phyloP scores from a whole-genome alignment of 1,139 yeast species.

The Debaryomyces robertsiae region DNA sequence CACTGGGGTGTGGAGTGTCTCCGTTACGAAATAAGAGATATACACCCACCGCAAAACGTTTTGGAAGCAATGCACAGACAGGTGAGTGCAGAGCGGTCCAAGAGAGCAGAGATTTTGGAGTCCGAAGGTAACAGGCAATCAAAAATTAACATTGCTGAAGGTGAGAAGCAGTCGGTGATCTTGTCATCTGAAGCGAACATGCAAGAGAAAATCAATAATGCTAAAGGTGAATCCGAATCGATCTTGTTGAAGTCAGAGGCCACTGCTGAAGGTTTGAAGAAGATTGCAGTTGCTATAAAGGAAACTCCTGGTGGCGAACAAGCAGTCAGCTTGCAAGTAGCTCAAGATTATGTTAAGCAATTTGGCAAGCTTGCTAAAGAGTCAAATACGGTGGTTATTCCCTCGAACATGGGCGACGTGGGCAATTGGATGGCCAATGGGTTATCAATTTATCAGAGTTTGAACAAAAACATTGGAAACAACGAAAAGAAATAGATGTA shows the following conservation, averaged over 20 bases:
- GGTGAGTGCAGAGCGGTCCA: constrained; percentile 83
- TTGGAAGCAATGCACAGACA: constrained; percentile 90
- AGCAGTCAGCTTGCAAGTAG: constrained; percentile 78
- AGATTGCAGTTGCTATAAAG: constrained; percentile 66
- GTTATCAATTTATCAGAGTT: constrained; percentile 65
- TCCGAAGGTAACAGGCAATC: constrained; percentile 83
- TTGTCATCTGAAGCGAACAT: constrained; percentile 71
- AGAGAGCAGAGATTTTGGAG: constrained; percentile 83
- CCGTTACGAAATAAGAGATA: constrained; percentile 85
- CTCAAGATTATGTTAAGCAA: constrained; percentile 81
- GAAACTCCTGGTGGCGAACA: constrained; percentile 71
- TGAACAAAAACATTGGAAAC: constrained; percentile 28
- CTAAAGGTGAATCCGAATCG: constrained; percentile 72
- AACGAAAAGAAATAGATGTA: constrained; percentile 10
- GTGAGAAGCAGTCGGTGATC: constrained; percentile 69
- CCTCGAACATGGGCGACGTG: constrained; percentile 74
- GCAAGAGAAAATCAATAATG: constrained; percentile 63
- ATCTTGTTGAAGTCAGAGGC: constrained; percentile 72
- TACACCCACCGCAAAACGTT: constrained; percentile 86
- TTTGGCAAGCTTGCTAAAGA: constrained; percentile 84
- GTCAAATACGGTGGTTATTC: constrained; percentile 74
- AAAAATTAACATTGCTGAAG: constrained; percentile 81
- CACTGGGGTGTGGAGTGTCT: constrained; percentile 85
- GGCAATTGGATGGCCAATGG: constrained; percentile 79
- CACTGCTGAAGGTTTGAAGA: constrained; percentile 68